These are phyloP conservation scores for Cichorium intybus DNA, from an alignment of 140 eudicot species.

Conservation along the genomic window DNA sequence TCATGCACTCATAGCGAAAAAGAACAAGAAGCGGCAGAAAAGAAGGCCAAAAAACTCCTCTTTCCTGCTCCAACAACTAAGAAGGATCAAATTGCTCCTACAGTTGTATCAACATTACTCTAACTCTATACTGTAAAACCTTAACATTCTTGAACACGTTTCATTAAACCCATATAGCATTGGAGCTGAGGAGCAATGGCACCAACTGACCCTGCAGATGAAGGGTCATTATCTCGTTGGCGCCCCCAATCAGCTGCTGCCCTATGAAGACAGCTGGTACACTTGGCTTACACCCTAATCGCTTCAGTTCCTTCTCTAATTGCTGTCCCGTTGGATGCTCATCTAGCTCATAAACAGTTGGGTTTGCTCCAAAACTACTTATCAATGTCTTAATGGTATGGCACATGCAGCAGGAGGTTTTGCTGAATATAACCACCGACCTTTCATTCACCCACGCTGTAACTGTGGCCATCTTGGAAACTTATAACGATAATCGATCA, in stretches of 20 bases:
- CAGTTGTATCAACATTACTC: slow-evolving; percentile 18
- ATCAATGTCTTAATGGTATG: slow-evolving; percentile 61
- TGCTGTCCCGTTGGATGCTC: slow-evolving; percentile 54
- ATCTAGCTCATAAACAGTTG: slow-evolving; percentile 65
- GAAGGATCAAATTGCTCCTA: slow-evolving; percentile 19
- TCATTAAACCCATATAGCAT: slow-evolving; percentile 70
- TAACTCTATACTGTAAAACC: slow-evolving; percentile 1
- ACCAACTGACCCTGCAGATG: slow-evolving; percentile 73
- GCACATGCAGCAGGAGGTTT: slow-evolving; percentile 60
- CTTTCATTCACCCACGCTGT: slow-evolving; percentile 39
- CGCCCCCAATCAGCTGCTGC: slow-evolving; percentile 66
- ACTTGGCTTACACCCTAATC: slow-evolving; percentile 44
- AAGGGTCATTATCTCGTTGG: slow-evolving; percentile 74
- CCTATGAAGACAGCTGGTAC: slow-evolving; percentile 78
- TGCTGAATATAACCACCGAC: slow-evolving; percentile 76
- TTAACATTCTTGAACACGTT: background rate
- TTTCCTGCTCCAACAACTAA: slow-evolving; percentile 21
- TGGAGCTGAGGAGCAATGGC: slow-evolving; percentile 60
- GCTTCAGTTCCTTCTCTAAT: slow-evolving; percentile 59
- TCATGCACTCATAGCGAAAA: background rate
- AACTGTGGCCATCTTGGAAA: slow-evolving; percentile 42
- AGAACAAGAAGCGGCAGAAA: slow-evolving; percentile 7
- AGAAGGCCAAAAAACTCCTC: slow-evolving; percentile 20
- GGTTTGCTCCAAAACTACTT: slow-evolving; percentile 75
- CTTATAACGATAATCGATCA: background rate